These are phyloP conservation scores for Smittium culicis DNA, from an alignment of 371 early-diverging fungal genomes.

Conservation along the genomic window DNA sequence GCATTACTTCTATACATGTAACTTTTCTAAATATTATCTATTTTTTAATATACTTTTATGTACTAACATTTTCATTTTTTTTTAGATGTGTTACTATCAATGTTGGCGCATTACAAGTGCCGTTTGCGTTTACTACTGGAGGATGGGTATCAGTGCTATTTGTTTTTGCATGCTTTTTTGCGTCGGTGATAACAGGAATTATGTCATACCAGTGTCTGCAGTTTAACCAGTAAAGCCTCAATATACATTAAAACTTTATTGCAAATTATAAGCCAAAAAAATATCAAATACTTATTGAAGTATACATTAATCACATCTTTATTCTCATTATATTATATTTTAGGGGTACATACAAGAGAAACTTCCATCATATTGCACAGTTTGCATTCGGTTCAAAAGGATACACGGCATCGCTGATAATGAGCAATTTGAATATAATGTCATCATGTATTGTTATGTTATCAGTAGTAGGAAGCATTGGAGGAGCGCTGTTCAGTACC, in stretches of 20 bases:
- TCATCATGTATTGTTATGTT: slow-evolving; percentile 5
- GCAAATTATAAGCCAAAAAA: background rate
- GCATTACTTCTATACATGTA: slow-evolving; percentile 7
- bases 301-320: no score
- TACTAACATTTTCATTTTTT: background rate
- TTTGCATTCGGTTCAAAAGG: slow-evolving; percentile 6
- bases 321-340: background rate
- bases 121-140: slow-evolving; percentile 8
- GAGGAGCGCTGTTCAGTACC: background rate
- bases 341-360: slow-evolving; percentile 7
- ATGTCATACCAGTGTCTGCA: slow-evolving; percentile 10
- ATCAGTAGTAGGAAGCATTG: slow-evolving; percentile 3
- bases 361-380: slow-evolving; percentile 8
- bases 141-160: slow-evolving; percentile 7
- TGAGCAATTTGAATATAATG: slow-evolving; percentile 8
- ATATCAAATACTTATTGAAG: no score
- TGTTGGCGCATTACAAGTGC: slow-evolving; percentile 7
- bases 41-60: background rate
- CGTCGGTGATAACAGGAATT: slow-evolving; percentile 4
- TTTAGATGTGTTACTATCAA: slow-evolving; percentile 8
- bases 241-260: background rate
- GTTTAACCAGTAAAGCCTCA: slow-evolving; percentile 8
- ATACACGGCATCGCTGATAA: background rate
- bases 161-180: background rate
- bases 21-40: background rate